A percentile compares a stretch with the other conserved stretches of the same genome.
Evolutionary conservation across 345 rosid genomes (phyloP).

Genomic region (Populus euphratica): DNA sequence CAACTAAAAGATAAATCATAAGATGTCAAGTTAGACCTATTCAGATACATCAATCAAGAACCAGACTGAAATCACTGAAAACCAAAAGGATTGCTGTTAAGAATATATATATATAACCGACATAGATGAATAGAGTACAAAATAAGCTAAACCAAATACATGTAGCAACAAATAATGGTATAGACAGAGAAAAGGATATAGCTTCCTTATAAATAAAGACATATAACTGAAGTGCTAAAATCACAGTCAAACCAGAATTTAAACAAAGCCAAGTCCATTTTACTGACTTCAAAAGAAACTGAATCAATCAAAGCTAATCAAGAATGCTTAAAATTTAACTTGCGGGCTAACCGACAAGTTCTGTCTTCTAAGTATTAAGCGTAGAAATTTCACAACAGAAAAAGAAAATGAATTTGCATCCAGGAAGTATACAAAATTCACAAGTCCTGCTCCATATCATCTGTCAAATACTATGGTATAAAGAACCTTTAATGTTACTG

Average conservation of each 20-base stretch:
- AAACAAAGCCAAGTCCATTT: not conserved
- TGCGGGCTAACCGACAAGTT: not conserved
- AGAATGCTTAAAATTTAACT: not conserved
- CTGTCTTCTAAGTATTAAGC: not conserved
- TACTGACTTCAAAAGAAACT: not conserved
- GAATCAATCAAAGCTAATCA: not conserved
- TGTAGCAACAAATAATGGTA: not conserved
- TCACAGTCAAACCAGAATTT: not conserved
- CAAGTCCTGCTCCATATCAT: not conserved
- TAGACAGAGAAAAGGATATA: not conserved
- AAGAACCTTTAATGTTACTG: not conserved
- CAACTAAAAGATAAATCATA: slow-evolving; percentile 49
- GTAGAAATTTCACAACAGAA: not conserved
- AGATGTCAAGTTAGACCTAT: slow-evolving; percentile 11
- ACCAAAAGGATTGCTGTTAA: not conserved
- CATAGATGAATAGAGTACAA: not conserved
- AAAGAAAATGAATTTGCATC: not conserved
- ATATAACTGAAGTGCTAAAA: not conserved
- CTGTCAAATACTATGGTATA: not conserved
- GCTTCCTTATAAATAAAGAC: not conserved
- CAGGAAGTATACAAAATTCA: not conserved
- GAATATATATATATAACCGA: not conserved
- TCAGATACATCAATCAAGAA: slow-evolving; percentile 1
- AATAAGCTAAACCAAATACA: slow-evolving; percentile 11
- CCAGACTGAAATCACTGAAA: slow-evolving; percentile 8